A percentile compares a stretch with the other conserved stretches of the same genome.
Evolutionary conservation across 2,329 filamentous ascomycete genomes (phyloP).

Genomic region (Aspergillus unguis): DNA sequence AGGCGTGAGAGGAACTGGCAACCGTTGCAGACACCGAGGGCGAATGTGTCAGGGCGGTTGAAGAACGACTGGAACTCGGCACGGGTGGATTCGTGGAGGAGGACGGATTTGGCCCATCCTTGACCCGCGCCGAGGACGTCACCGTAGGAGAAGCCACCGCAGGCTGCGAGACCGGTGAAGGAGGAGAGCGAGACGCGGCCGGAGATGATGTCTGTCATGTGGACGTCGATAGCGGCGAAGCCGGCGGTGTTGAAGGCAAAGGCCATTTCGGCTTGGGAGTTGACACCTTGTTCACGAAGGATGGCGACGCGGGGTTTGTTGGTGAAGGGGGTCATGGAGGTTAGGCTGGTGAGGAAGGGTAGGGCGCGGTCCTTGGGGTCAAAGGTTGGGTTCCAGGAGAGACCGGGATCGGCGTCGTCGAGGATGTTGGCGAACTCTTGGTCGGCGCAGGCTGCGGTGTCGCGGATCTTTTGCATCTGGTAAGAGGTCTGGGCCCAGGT

Average conservation of each 20-base stretch:
- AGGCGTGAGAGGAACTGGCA: slow-evolving; percentile 90
- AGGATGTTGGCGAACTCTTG: slow-evolving; percentile 72
- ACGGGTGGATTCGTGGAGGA: slow-evolving; percentile 73
- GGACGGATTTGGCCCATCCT: slow-evolving; percentile 91
- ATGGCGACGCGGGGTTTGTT: slow-evolving; percentile 79
- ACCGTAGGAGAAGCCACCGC: slow-evolving; percentile 94
- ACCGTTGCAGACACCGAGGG: slow-evolving; percentile 93
- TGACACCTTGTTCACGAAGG: slow-evolving; percentile 90
- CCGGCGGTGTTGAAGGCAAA: slow-evolving; percentile 90
- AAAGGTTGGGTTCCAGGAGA: slow-evolving; percentile 79
- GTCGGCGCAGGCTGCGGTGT: slow-evolving; percentile 84
- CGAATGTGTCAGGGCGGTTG: slow-evolving; percentile 80
- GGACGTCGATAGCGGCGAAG: slow-evolving; percentile 87
- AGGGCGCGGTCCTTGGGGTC: slow-evolving; percentile 73
- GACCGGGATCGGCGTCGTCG: slow-evolving; percentile 74
- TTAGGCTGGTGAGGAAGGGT: slow-evolving; percentile 63
- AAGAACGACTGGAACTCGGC: slow-evolving; percentile 83
- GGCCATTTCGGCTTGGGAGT: slow-evolving; percentile 96
- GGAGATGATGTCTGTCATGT: slow-evolving; percentile 90
- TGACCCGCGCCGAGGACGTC: slow-evolving; percentile 91
- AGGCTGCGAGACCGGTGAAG: slow-evolving; percentile 88
- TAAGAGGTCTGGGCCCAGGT: slow-evolving; percentile 86
- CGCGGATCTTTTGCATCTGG: slow-evolving; percentile 84
- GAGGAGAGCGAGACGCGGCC: slow-evolving; percentile 73
- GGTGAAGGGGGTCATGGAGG: slow-evolving; percentile 54